Base-by-base conservation (phyloP, 306 rosid genomes). In the Hippophae gyantsensis region DNA sequence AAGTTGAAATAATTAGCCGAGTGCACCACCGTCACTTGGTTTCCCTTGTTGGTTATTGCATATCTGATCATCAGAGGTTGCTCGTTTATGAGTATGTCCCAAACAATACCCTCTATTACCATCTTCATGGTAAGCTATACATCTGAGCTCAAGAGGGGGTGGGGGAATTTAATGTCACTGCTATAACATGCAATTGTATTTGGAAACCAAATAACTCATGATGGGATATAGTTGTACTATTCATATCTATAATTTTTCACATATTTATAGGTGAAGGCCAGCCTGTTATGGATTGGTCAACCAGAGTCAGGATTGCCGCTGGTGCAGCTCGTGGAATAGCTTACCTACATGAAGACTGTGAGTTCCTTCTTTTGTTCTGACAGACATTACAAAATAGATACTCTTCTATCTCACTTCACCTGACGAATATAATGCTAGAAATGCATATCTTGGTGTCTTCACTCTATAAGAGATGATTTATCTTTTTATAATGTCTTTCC, bases 311-410 rank as follows among this genome's bases (percentile, higher is more conserved):
- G 74, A 90, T 86, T 77, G 99, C 95, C 13, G 89, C 86, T 61
- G 99, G 99, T 66, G 81, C 97, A 66, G 95, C 99, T 71, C 94
- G 90, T 13, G 99, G 99, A 76, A 76, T 93, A 61, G 97, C 99
- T 59, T 88, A 93, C 78, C 78, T 93, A 38, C 99, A 93, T 51
- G 97, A 93, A 82, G 99, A 93, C 57, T 93, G 97, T 93, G 77
- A 72, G 81, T 77, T 75, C 69, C 76, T 58, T 69, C 57, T 50
- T 43, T 42, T 61, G 3, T 57, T 59, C 58, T 9, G 46, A 43
- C 50, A 55, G 10, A 48, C 46, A 53, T 5, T 57, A 38, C 47
- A 32, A 69, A 48, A 9, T 69, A 40, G 2, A 10, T 11, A 50
- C 27, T 48, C 32, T n/a, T 18, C 12, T 46, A 18, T 52, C 13